Base-by-base conservation (phyloP, 2,329 filamentous ascomycete genomes). In the Xylaria multiplex region DNA sequence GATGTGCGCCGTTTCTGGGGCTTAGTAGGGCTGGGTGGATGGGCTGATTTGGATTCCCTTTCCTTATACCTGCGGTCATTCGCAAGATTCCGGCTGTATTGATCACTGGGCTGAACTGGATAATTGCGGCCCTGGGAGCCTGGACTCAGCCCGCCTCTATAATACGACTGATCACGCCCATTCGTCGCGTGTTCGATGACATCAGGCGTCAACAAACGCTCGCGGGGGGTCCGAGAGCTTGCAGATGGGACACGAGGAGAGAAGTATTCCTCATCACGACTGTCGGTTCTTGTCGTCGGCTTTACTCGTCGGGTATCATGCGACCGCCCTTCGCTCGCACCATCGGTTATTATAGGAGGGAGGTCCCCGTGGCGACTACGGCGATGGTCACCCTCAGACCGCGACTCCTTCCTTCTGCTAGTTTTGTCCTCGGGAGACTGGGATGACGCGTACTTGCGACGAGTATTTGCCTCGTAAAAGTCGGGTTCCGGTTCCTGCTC, bases 191-290 rank as follows among this genome's bases (percentile, higher is more conserved):
- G 71, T 59, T 76, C 74, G 46, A 82, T 76, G 5, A 80, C 72
- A 67, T 85, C 83, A 30, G 84, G 83, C 7, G 85, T 84, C 19
- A 84, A 76, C 56, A 81, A 79, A 32, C 77, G 81, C 35, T 81
- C 82, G 30, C 73, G 76, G 46, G 65, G 68, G 37, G 68, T 48
- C 13, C 72, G 71, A 35, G 73, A 71, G 59, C 71, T 72, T 40
- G 66, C 65, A 22, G 73, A 71, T 32, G 70, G 66, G 19, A 62
- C 55, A 11, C 73, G 72, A 22, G 75, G 72, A 14, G 74, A 75
- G 43, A 78, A 77, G 46, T 78, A 78, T 68, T 80, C 79, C 53
- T 81, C 80, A 65, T 43, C 68, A 68, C 58, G 66, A 27, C 64
- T 64, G 11, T 74, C 71, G 32, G 65, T 62, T 24, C 72, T 71